Base-by-base conservation (phyloP, 1,284 basidiomycete genomes). In the Peniophora sp. region DNA sequence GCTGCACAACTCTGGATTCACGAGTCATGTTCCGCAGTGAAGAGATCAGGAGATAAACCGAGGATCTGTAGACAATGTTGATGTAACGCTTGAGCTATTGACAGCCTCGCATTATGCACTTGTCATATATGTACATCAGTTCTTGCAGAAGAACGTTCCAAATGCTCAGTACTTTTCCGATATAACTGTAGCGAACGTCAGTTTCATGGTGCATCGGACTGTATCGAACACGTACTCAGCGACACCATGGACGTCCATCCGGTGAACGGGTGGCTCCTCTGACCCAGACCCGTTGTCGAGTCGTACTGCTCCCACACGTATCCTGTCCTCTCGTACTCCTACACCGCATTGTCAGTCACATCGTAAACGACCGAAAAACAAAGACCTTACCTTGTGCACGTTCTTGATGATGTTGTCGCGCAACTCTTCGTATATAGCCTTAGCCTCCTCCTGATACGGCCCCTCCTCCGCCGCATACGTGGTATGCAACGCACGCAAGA, bases 281-380 rank as follows among this genome's bases (percentile, higher is more conserved):
- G 79, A 1, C 94, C 94, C 61, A 89, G 78, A 12, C 94, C 94
- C 10, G 81, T 90, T 9, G 73, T 67, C 0, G 92, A 72, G 63
- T 97, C 87, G 65, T 97, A 97, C 66, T 97, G 95, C 66, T 97
- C 94, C 92, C 94, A 97, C 10, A 93, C 90, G 64, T 92, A 95
- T 8, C 92, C 93, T 1, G 93, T 97, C 24, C 88, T 79, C 60
- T 89, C 73, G 65, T 93, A 97, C 68, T 97, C 92, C 88, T 94
- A 61, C 44, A 38, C 53, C 19, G n/a, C n/a, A 36, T 23, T 27
- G 45, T 20, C 16, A 45, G 27, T 20, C 25, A 36, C 27, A 12
- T 6, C 12, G 27, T 25, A 34, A 16, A 53, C 34, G 52, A 27
- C 38, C 25, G 12, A 17, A 49, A 3, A 24, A 44, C 25, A 12